phyloP scores from a whole-genome alignment of 495 filamentous ascomycete genomes.

The Penicillium arizonense region DNA sequence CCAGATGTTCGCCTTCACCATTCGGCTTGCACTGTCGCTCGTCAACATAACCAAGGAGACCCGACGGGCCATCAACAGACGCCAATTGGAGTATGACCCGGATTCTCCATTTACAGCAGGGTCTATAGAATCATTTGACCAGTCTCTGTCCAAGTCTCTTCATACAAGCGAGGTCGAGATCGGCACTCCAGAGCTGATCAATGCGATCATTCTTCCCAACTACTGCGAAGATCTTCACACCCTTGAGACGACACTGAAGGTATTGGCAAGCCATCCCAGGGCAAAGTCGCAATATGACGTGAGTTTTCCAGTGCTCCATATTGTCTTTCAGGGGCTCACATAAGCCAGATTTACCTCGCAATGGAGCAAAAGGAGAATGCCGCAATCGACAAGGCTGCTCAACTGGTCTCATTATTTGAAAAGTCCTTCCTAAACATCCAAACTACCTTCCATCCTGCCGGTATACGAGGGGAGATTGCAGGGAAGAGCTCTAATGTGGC shows the following conservation, averaged over 20 bases:
- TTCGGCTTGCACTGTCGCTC: slow-evolving; percentile 31
- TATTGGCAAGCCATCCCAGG: slow-evolving; percentile 62
- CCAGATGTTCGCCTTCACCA: slow-evolving; percentile 29
- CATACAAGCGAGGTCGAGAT: slow-evolving; percentile 2
- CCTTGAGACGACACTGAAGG: slow-evolving; percentile 61
- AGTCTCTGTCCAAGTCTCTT: slow-evolving; percentile 1
- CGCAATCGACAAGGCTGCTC: slow-evolving; percentile 51
- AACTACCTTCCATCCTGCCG: slow-evolving; percentile 59
- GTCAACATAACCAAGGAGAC: slow-evolving; percentile 21
- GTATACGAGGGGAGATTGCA: slow-evolving; percentile 59
- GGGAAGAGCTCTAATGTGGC: slow-evolving; percentile 69
- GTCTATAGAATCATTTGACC: too few species aligned
- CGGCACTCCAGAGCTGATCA: slow-evolving; percentile 41
- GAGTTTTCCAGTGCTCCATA: slow-evolving; percentile 19
- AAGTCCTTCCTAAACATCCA: slow-evolving; percentile 60
- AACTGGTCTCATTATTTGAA: slow-evolving; percentile 51
- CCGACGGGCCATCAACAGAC: slow-evolving; percentile 23
- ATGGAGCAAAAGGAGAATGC: slow-evolving; percentile 63
- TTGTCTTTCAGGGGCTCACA: not conserved
- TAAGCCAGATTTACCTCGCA: slow-evolving; percentile 61
- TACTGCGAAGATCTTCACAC: slow-evolving; percentile 68
- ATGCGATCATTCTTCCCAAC: slow-evolving; percentile 67
- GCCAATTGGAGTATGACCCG: not conserved
- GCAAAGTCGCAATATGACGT: slow-evolving; percentile 65
- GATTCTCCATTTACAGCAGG: not conserved